Evolutionary conservation across 345 rosid species (phyloP).

Genomic region (Acer campestre): DNA sequence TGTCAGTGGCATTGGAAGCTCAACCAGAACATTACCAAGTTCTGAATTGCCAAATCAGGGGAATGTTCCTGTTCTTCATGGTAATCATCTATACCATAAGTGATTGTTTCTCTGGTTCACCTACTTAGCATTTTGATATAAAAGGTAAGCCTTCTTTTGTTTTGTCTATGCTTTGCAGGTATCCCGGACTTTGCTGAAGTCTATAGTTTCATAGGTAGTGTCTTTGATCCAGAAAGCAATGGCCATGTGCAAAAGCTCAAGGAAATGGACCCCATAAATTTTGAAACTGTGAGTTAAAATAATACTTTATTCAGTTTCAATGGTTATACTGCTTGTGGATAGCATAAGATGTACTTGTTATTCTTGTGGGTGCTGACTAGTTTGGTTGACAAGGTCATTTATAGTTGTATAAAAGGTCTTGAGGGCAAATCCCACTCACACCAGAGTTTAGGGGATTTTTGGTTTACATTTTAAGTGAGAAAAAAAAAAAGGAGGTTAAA

Average conservation of each 20-base stretch:
- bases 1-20: slow-evolving; percentile 52
- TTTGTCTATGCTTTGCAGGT: slow-evolving; percentile 44
- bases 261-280: slow-evolving; percentile 97
- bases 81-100: slow-evolving; percentile 36
- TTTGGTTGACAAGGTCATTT: not conserved
- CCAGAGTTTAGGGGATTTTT: not conserved
- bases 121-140: slow-evolving; percentile 11
- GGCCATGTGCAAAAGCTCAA: slow-evolving; percentile 82
- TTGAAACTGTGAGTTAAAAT: slow-evolving; percentile 73
- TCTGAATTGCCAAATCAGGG: slow-evolving; percentile 49
- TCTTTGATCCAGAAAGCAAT: slow-evolving; percentile 74
- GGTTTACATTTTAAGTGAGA: not conserved
- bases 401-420: not conserved
- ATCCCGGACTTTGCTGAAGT: slow-evolving; percentile 92
- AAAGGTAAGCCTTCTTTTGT: slow-evolving; percentile 11
- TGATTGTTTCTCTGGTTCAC: slow-evolving; percentile 2
- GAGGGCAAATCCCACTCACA: not conserved
- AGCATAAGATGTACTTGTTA: slow-evolving; percentile 15
- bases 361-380: not conserved
- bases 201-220: slow-evolving; percentile 86
- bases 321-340: not conserved
- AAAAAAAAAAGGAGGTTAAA: not conserved
- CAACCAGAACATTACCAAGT: slow-evolving; percentile 41
- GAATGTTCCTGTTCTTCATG: slow-evolving; percentile 58
- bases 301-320: slow-evolving; percentile 3